Evolutionary conservation across 495 filamentous ascomycete genomes (phyloP).

Genomic region (Hyaloscypha variabilis): DNA sequence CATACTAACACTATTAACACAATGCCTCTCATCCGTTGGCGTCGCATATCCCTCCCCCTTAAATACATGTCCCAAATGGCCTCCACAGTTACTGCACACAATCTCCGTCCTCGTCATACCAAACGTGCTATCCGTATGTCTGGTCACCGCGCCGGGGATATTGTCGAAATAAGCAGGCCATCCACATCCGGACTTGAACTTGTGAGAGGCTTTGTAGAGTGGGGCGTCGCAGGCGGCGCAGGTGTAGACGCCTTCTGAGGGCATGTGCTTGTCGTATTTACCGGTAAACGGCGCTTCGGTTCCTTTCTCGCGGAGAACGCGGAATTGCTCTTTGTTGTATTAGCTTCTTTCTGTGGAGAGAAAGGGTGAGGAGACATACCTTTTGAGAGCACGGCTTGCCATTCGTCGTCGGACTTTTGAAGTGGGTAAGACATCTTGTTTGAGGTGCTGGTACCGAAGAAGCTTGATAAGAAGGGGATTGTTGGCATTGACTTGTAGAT

Average conservation of each 20-base stretch:
- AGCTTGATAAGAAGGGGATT: constrained; percentile 75
- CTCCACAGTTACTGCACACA: constrained; percentile 89
- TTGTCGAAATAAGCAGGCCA: constrained; percentile 98
- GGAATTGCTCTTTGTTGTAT: constrained; percentile 80
- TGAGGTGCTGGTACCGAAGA: constrained; percentile 64
- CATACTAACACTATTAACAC: constrained; percentile 92
- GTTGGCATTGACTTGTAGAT: constrained; percentile 38
- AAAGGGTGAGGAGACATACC: constrained; percentile 49
- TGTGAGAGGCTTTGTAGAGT: constrained; percentile 86
- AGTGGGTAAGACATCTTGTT: constrained; percentile 78
- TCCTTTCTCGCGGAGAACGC: constrained; percentile 85
- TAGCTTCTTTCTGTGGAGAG: constrained; percentile 17
- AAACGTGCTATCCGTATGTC: constrained; percentile 72
- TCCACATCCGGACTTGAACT: constrained; percentile 95
- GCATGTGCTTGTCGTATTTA: constrained; percentile 83
- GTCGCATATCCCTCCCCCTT: constrained; percentile 91
- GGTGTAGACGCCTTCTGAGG: constrained; percentile 72
- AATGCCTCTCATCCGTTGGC: constrained; percentile 95
- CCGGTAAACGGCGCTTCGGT: constrained; percentile 82
- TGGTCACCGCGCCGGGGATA: constrained; percentile 82
- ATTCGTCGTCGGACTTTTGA: constrained; percentile 79
- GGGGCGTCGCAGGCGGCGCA: constrained; percentile 87
- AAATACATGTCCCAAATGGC: constrained; percentile 96
- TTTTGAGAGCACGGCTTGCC: constrained; percentile 79
- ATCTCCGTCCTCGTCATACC: constrained; percentile 94